Evolutionary conservation across 257 asterid species (phyloP), one percentile per base, ranked within the genome.

Genomic region (Agastache rugosa): DNA sequence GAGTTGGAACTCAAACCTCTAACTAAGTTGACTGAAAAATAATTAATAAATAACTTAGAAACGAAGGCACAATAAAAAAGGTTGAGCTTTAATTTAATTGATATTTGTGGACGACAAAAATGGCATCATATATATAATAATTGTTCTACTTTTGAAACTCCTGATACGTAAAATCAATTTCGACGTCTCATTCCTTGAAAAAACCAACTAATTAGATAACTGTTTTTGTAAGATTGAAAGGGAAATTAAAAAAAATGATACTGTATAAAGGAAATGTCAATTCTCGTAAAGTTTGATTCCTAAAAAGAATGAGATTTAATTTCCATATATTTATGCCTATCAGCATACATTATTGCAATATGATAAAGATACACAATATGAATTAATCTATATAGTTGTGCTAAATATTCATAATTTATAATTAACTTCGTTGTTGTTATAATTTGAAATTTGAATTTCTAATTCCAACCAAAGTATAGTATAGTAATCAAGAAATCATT

Each of bases 181-280:
- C 72, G 29, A 69, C 53, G 20, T 69, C 69, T 63, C 35, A 37
- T 19, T 63, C 31, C 19, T 19, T 10, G 37, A 63, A 63, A 63
- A 39, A 20, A 16, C 51, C 51, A 20, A 63, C 51, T 19, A 35
- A 34, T 19, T 29, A 2, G n/a, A 29, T 5, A 29, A 29, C 34
- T 29, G 4, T 25, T 58, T 14, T 35, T 9, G 6, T n/a, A 20
- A 41, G 5, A 55, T 39, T 39, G 10, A 37, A 37, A 61, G 10
- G 6, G 1, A 4, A n/a, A n/a, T n/a, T n/a, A n/a, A n/a, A n/a
- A 73, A 34, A 29, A 62, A 73, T 4, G 19, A 47, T 15, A n/a
- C n/a, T n/a, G n/a, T n/a, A 22, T 41, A 15, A 1, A 51, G 34
- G 70, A 60, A 20, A 29, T 47, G 77, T 61, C 77, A 73, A 73